phyloP scores from a whole-genome alignment of 331 rosid genomes.

The Dryas integrifolia region DNA sequence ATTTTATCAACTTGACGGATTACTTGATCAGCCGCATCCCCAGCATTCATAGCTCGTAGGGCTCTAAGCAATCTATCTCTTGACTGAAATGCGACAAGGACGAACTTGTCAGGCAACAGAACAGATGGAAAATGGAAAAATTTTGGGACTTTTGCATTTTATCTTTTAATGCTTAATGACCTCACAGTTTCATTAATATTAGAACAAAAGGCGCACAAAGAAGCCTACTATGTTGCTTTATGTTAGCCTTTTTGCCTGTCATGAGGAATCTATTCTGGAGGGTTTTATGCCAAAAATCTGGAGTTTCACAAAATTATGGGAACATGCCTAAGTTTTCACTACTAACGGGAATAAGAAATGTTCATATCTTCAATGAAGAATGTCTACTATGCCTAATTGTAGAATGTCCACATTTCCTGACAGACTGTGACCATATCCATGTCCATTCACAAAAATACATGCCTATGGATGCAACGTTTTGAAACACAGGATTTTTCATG shows the following conservation, averaged over 20 bases:
- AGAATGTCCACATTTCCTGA: not conserved
- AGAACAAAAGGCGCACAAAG: not conserved
- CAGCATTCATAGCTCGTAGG: conserved; percentile 86
- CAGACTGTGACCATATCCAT: conserved; percentile 3
- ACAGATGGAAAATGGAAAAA: conserved; percentile 6
- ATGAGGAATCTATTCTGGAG: conserved; percentile 4
- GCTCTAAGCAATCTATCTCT: conserved; percentile 79
- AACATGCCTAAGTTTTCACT: not conserved
- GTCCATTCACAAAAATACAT: not conserved
- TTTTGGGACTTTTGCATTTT: conserved; percentile 10
- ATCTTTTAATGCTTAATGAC: not conserved
- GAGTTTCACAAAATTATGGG: not conserved
- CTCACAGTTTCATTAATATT: not conserved
- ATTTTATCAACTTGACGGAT: conserved; percentile 88
- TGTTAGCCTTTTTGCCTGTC: not conserved
- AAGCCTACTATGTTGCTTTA: not conserved
- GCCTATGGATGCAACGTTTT: no score
- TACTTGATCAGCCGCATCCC: conserved; percentile 95
- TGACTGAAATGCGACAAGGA: conserved; percentile 48
- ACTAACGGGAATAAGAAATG: not conserved
- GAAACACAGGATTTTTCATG: no score
- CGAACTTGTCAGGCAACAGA: conserved; percentile 31
- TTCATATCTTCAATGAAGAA: not conserved
- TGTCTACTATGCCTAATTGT: not conserved
- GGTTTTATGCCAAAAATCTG: not conserved